Evolutionary conservation across 208 protist species (phyloP).

Genomic region (Kentomonas sorsogonicus): DNA sequence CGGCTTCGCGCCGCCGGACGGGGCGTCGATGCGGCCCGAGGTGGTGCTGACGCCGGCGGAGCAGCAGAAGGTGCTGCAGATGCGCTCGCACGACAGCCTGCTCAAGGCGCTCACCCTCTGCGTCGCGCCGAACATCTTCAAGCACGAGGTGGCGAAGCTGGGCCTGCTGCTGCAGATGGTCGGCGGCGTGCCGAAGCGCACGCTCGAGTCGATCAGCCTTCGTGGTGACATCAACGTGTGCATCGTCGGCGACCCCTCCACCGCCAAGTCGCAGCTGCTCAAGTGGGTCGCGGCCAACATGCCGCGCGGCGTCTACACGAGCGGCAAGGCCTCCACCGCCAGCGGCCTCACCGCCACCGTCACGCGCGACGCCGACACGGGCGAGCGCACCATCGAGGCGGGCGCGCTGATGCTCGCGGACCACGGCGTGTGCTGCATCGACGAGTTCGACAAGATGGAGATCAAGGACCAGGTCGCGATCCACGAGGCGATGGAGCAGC

Average conservation of each 20-base stretch:
- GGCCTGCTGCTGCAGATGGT: conserved; percentile 98
- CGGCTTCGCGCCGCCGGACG: conserved; percentile 10
- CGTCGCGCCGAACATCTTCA: conserved; percentile 94
- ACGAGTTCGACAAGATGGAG: conserved; percentile 99
- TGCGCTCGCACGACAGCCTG: conserved; percentile 69
- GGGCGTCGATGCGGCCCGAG: conserved; percentile 26
- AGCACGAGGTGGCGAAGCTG: conserved; percentile 97
- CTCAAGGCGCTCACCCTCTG: conserved; percentile 88
- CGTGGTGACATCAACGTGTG: conserved; percentile 99
- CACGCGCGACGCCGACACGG: conserved; percentile 97
- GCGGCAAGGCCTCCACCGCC: conserved; percentile 95
- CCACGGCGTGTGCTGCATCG: conserved; percentile 99
- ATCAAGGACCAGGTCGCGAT: conserved; percentile 98
- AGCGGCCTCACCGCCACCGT: conserved; percentile 98
- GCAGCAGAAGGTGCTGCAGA: conserved; percentile 67
- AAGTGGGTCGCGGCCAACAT: conserved; percentile 96
- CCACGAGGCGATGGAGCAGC: conserved; percentile 99
- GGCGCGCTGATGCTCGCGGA: conserved; percentile 99
- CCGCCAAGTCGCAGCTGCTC: conserved; percentile 99
- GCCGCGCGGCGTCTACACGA: conserved; percentile 97
- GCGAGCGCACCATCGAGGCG: conserved; percentile 99
- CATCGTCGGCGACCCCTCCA: conserved; percentile 98
- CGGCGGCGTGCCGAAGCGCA: conserved; percentile 98
- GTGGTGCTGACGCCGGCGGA: conserved; percentile 71
- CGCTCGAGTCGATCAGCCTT: conserved; percentile 90